Evolutionary conservation across 345 rosid genomes (phyloP).

Genomic region (Brassica incana): DNA sequence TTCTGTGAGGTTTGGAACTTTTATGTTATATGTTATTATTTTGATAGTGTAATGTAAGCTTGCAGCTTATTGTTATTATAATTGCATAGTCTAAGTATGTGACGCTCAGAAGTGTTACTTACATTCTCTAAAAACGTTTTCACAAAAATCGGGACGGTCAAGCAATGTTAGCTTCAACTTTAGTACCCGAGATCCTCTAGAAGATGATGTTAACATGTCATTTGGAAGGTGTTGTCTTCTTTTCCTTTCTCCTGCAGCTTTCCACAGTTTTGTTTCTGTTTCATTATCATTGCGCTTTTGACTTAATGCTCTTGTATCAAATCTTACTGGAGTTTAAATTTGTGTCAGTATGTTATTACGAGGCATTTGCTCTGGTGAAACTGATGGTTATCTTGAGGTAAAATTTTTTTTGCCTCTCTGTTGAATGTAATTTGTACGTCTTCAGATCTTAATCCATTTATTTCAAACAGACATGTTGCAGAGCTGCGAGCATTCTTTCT

Average conservation of each 20-base stretch:
- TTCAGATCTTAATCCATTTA: neutral
- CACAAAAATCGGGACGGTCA: slow-evolving; percentile 90
- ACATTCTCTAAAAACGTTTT: slow-evolving; percentile 17
- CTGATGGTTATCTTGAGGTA: slow-evolving; percentile 95
- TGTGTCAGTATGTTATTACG: slow-evolving; percentile 80
- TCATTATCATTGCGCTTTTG: neutral
- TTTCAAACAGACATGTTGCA: slow-evolving; percentile 77
- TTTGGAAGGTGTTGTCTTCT: slow-evolving; percentile 78
- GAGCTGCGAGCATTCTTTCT: slow-evolving; percentile 95
- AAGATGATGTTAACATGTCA: slow-evolving; percentile 92
- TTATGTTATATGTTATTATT: slow-evolving; percentile 19
- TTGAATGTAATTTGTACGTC: neutral
- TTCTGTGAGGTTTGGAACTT: slow-evolving; percentile 80
- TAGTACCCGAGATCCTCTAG: slow-evolving; percentile 76
- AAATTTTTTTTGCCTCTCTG: slow-evolving; percentile 9
- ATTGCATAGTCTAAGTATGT: too few species aligned
- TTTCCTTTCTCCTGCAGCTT: slow-evolving; percentile 6
- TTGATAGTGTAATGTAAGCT: neutral
- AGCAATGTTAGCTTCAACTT: slow-evolving; percentile 86
- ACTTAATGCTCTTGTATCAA: slow-evolving; percentile 3
- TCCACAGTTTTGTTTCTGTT: neutral
- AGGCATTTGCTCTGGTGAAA: slow-evolving; percentile 85
- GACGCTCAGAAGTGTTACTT: too few species aligned
- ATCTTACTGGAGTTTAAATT: slow-evolving; percentile 4
- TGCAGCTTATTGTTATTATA: neutral